These are phyloP conservation scores for Pseudogymnoascus verrucosus DNA, from an alignment of 2,329 filamentous ascomycete species.

Conservation along the genomic window DNA sequence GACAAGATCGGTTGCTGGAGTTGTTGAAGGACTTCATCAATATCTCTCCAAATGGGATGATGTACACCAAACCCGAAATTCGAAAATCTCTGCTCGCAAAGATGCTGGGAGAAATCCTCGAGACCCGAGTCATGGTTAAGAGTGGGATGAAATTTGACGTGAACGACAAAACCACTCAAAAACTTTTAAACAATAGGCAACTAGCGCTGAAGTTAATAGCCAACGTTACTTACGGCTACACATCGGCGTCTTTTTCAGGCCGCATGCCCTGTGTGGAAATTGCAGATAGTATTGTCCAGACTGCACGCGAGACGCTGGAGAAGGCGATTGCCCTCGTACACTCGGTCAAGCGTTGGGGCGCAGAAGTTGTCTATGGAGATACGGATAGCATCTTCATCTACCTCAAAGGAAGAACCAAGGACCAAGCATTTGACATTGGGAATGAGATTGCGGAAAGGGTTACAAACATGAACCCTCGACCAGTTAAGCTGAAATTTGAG, in stretches of 20 bases:
- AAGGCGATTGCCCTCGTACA: conserved; percentile 90
- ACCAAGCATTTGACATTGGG: conserved; percentile 86
- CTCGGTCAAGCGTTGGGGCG: conserved; percentile 76
- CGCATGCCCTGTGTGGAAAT: conserved; percentile 98
- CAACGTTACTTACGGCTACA: conserved; percentile 98
- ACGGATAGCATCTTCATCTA: conserved; percentile 93
- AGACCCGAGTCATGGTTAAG: conserved; percentile 97
- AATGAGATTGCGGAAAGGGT: conserved; percentile 84
- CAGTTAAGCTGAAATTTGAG: conserved; percentile 94
- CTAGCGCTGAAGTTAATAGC: conserved; percentile 90
- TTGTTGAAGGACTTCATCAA: conserved; percentile 81
- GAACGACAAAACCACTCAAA: conserved; percentile 76
- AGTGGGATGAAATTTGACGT: conserved; percentile 92
- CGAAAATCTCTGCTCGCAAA: conserved; percentile 88
- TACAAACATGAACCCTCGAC: conserved; percentile 81
- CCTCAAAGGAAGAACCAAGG: conserved; percentile 75
- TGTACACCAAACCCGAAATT: conserved; percentile 80
- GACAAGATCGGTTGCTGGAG: conserved; percentile 65
- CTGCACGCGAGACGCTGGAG: conserved; percentile 87
- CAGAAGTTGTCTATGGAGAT: conserved; percentile 96
- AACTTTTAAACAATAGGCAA: conserved; percentile 86
- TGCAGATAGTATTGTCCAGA: conserved; percentile 96
- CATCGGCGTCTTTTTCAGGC: conserved; percentile 91
- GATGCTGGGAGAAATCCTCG: conserved; percentile 92
- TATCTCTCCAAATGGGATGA: conserved; percentile 91